Base-by-base conservation (phyloP, 2,329 filamentous ascomycete species). In the Whalleya microplaca region DNA sequence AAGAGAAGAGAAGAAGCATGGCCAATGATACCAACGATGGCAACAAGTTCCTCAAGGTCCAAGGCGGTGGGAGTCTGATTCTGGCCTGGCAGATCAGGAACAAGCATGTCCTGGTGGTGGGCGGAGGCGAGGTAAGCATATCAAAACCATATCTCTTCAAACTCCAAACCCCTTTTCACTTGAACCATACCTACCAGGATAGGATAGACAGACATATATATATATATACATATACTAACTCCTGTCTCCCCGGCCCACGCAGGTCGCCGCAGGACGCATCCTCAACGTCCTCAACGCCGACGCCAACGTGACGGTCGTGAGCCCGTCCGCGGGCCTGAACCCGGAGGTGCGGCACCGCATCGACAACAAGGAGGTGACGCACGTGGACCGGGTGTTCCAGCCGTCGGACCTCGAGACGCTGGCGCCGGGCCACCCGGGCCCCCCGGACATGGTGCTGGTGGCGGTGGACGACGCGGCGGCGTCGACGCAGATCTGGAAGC, bases 261-360 rank as follows among this genome's bases (percentile, higher is more conserved):
- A 98, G 95, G 95, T 99, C 63, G 95, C 95, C 57, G 93, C 95
- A 53, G 93, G 94, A 53, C 91, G 95, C 59, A 96, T 99, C 67
- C 83, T 97, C 58, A 91, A 96, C 76, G 88, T 94, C 59, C 91
- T 72, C 76, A 96, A 97, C 72, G 95, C 95, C 74, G 94, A 98
- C 69, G 95, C 94, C 70, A 84, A 85, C 72, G 91, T 99, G 53
- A 94, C 89, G 19, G 87, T 98, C 60, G 85, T 98, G 23, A 91
- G 88, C 60, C 95, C 95, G 1, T 76, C 84, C 48, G 80, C 86
- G 3, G 92, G 94, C 50, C 84, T 98, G 52, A 96, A 96, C 73
- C 84, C 89, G 12, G 95, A 99, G 77, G 94, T 98, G 42, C 87
- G 89, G 50, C 87, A 90, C 74, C 91, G 95, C 58, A 82, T 97